phyloP scores from a whole-genome alignment of 1,284 basidiomycete genomes.

The Testicularia cyperi region DNA sequence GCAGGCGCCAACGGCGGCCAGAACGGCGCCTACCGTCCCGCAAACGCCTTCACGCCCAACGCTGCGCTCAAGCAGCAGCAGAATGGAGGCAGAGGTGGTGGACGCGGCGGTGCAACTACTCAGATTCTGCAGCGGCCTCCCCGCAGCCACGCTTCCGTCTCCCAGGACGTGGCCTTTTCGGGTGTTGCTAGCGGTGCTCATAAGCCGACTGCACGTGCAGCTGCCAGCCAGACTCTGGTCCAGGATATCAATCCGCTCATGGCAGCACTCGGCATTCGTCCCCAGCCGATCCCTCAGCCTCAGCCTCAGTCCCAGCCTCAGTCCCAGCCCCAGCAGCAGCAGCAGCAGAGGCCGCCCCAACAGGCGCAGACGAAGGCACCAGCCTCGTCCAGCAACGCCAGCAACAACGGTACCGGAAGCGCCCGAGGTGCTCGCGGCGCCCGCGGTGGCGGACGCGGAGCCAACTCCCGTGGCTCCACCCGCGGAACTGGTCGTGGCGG shows the following conservation, averaged over 20 bases:
- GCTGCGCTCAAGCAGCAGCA: constrained; percentile 11
- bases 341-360: too few species aligned
- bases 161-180: constrained; percentile 36
- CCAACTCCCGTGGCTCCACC: too few species aligned
- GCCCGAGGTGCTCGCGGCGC: too few species aligned
- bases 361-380: too few species aligned
- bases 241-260: constrained; percentile 36
- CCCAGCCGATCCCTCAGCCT: too few species aligned
- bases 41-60: constrained; percentile 32
- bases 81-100: too few species aligned
- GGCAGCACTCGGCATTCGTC: constrained; percentile 36
- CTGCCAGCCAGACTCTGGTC: constrained; percentile 7
- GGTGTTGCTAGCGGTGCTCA: constrained; percentile 36
- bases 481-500: too few species aligned
- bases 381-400: too few species aligned
- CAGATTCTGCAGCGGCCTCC: constrained; percentile 33
- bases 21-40: constrained; percentile 21
- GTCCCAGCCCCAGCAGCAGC: too few species aligned
- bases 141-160: constrained; percentile 27
- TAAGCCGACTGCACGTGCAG: constrained; percentile 18
- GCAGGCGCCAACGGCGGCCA: constrained; percentile 16
- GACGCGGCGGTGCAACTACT: constrained; percentile 9
- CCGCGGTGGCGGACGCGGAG: too few species aligned
- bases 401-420: too few species aligned
- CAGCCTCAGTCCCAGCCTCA: too few species aligned